Base-by-base conservation (phyloP, 768 basidiomycete species). In the Trametes punicea region DNA sequence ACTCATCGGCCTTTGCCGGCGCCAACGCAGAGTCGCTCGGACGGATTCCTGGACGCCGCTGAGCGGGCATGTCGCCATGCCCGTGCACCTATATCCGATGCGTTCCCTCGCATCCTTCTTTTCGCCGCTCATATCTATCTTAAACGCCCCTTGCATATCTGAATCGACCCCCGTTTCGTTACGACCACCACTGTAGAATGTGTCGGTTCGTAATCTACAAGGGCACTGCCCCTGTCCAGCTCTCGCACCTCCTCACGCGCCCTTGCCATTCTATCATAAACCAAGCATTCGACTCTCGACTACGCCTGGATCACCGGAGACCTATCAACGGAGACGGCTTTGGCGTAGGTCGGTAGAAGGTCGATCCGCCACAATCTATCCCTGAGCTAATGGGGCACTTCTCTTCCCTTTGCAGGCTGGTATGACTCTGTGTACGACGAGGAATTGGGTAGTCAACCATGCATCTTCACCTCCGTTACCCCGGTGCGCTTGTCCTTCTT, bases 321-420 rank as follows among this genome's bases (percentile, higher is more conserved):
- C 92, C 91, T n/a, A 92, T 93, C 72, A 93, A 93, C 62, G 91
- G 92, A 8, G 95, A 98, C 69, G 96, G 96, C 0, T 98, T 98
- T 69, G 96, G 96, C 26, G 93, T 98, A 16, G 90, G 90, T 91
- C 62, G 56, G 86, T 73, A 10, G 21, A 21, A 23, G 7, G 8
- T 11, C 3, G 20, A 18, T 15, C 23, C 30, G 46, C 29, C 33
- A 23, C 36, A 7, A 30, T 15, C 29, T 2, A 2, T 36, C 34
- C 34, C 11, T 16, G 26, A 26, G 38, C 30, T 40, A n/a, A 48
- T 29, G 46, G 6, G 20, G 11, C 23, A 2, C 16, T 5, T 27
- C 10, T 18, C 18, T 5, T 13, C n/a, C n/a, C n/a, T n/a, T n/a
- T n/a, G n/a, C 44, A 89, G 96, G 93, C 4, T 98, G 96, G 96